Evolutionary conservation across 108 stramenopile species (phyloP).

Genomic region (Cyclotella sp.): DNA sequence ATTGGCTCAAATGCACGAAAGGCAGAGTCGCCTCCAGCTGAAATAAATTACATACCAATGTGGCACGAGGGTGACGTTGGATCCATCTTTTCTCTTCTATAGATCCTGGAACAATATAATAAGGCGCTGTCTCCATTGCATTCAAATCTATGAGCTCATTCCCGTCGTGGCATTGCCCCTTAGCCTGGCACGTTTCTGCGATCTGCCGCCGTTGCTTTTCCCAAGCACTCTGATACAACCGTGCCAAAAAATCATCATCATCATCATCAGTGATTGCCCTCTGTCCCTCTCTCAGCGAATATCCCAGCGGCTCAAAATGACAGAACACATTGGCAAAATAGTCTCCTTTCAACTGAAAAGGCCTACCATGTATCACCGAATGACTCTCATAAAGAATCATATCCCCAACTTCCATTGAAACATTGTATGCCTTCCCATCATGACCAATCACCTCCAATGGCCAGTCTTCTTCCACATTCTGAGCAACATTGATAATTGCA

Average conservation of each 20-base stretch:
- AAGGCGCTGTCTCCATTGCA: conserved; percentile 18
- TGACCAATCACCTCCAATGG: conserved; percentile 91
- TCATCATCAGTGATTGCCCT: conserved; percentile 9
- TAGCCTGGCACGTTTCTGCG: neutral
- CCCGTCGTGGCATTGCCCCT: conserved; percentile 12
- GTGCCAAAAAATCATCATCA: conserved; percentile 25
- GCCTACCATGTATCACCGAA: conserved; percentile 92
- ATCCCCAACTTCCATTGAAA: conserved; percentile 92
- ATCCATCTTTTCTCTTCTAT: conserved; percentile 38
- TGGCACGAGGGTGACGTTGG: conserved; percentile 29
- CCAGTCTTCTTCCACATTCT: conserved; percentile 90
- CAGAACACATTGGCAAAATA: conserved; percentile 87
- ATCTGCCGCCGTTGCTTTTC: conserved; percentile 28
- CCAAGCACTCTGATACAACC: conserved; percentile 42
- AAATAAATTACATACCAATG: conserved; percentile 23
- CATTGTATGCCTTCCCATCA: conserved; percentile 83
- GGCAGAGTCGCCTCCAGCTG: neutral
- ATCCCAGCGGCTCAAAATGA: conserved; percentile 87
- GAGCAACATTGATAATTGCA: conserved; percentile 88
- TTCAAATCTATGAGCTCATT: conserved; percentile 34
- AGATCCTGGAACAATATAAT: conserved; percentile 41
- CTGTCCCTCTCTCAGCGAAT: conserved; percentile 37
- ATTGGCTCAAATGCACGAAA: neutral
- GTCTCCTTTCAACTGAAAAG: conserved; percentile 84
- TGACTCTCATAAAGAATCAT: conserved; percentile 93